Evolutionary conservation across 495 filamentous ascomycete genomes (phyloP), one percentile per base, ranked within the genome.

Genomic region (Aspergillus ellipticus): DNA sequence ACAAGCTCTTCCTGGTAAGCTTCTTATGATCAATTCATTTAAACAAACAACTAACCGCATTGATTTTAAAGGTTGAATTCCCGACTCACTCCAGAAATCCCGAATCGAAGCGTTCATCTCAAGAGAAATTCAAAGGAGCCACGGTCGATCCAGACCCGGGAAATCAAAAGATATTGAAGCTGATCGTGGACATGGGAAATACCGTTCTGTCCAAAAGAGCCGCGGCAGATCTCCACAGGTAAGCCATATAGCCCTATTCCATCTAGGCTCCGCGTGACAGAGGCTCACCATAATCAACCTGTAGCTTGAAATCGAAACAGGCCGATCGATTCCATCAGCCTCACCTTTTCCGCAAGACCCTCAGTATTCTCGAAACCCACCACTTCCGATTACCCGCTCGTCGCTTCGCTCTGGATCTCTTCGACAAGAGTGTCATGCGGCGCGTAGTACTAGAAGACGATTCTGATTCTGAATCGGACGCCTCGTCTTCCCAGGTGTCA

Each of bases 361-460:
- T 97, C 76, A 79, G 75, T 29, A 74, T 97, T 29, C 77, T 98
- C n/a, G 94, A 96, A 73, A 85, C 82, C 49, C 91, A 96, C 58
- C 89, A 94, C 63, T 97, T 90, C 69, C 83, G 93, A 28, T 78
- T 97, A 20, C 84, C 83, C 6, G 85, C 90, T 47, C 86, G 93
- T 41, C 87, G 89, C 41, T 92, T 95, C 69, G 85, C 96, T 31
- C 84, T 97, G 48, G 92, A 97, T 66, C 74, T 97, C 21, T 98
- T 97, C 68, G 93, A 97, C 60, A 92, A 90, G 71, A 84, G 79
- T 33, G 89, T 97, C 24, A 75, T 97, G 69, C 77, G 90, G 60
- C 82, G 84, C 41, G 89, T 97, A 51, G 86, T 97, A 29, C 69
- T 87, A 5, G 82, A 85, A 48, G 85, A 88, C 50, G 84, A 86